Conservation (phyloP, 2,329 filamentous ascomycete genomes). For the Davidsoniella neocaledoniae region DNA sequence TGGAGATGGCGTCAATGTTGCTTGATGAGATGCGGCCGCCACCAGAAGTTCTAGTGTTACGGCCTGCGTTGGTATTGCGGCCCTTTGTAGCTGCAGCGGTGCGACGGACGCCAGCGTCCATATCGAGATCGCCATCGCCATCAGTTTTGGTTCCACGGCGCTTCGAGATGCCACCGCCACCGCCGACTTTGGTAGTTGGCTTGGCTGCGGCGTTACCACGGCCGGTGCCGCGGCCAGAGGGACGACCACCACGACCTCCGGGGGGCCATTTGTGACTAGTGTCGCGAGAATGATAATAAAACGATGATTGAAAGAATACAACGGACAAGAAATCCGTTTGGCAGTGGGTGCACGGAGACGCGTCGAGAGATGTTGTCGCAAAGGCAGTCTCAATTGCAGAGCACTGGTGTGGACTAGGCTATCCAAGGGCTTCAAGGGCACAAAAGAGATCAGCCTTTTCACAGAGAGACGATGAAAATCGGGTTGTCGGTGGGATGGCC, state of each 20-base stretch:
- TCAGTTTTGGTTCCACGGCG: conserved; percentile 30
- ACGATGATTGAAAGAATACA: too few relatives aligned
- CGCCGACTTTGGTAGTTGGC: not conserved
- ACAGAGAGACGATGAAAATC: too few relatives aligned
- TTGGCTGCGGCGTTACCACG: conserved; percentile 14
- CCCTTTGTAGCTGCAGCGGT: conserved; percentile 17
- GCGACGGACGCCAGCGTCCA: conserved; percentile 28
- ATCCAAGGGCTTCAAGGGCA: too few relatives aligned
- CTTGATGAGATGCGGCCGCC: conserved; percentile 17
- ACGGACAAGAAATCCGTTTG: too few relatives aligned
- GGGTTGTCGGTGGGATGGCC: too few relatives aligned
- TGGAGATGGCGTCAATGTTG: conserved; percentile 27
- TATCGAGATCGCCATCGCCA: conserved; percentile 42
- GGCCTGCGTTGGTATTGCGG: conserved; percentile 14
- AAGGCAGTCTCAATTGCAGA: too few relatives aligned
- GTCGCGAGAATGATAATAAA: too few relatives aligned
- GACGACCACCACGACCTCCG: conserved; percentile 12
- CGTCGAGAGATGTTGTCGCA: too few relatives aligned
- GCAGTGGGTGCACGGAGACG: too few relatives aligned
- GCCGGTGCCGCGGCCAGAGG: conserved; percentile 10
- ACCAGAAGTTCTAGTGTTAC: conserved; percentile 16
- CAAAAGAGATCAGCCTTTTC: too few relatives aligned
- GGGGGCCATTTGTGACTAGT: conserved; percentile 11
- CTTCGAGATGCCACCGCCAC: conserved; percentile 34
- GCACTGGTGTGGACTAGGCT: too few relatives aligned